A percentile compares a stretch with the other conserved stretches of the same genome.
These are phyloP conservation scores for Phoma sp. DNA, from an alignment of 2,329 filamentous ascomycete genomes.

Conservation along the genomic window DNA sequence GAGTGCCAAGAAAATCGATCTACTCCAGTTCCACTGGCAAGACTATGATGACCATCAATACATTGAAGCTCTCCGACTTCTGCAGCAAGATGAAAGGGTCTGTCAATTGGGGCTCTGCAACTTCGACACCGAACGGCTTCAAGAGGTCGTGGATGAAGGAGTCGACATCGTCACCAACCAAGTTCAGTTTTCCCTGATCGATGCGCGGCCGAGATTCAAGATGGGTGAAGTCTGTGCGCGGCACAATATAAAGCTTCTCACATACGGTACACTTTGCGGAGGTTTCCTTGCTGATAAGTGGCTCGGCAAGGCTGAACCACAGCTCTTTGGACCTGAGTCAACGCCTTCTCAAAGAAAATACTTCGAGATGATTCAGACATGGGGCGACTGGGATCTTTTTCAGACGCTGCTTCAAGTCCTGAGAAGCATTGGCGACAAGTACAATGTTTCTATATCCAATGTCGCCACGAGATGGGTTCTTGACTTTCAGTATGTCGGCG, in stretches of 20 bases:
- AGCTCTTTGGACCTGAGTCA: slow-evolving; percentile 43
- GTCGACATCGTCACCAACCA: slow-evolving; percentile 41
- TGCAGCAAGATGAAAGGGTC: slow-evolving; percentile 27
- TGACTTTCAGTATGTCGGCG: slow-evolving; percentile 56
- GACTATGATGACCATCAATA: slow-evolving; percentile 10
- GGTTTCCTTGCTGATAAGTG: slow-evolving; percentile 52
- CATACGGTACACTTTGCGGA: slow-evolving; percentile 52
- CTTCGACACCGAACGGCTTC: slow-evolving; percentile 50
- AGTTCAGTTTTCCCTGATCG: slow-evolving; percentile 52
- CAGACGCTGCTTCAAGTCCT: slow-evolving; percentile 52
- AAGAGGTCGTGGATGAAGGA: slow-evolving; percentile 34
- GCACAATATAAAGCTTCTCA: slow-evolving; percentile 52
- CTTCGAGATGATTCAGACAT: slow-evolving; percentile 53
- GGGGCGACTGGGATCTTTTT: slow-evolving; percentile 57
- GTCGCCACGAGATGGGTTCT: slow-evolving; percentile 59
- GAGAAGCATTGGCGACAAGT: slow-evolving; percentile 47
- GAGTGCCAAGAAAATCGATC: slow-evolving; percentile 44
- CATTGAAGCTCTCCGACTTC: not conserved
- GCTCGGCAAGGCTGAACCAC: slow-evolving; percentile 44
- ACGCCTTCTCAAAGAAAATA: slow-evolving; percentile 50
- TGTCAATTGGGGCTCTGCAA: slow-evolving; percentile 50
- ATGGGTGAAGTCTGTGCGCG: slow-evolving; percentile 48
- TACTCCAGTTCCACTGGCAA: slow-evolving; percentile 55
- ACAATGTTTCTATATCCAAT: slow-evolving; percentile 52
- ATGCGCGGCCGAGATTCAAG: slow-evolving; percentile 45